phyloP scores from a whole-genome alignment of 371 early-diverging fungal species.

The Lichtheimia ramosa region DNA sequence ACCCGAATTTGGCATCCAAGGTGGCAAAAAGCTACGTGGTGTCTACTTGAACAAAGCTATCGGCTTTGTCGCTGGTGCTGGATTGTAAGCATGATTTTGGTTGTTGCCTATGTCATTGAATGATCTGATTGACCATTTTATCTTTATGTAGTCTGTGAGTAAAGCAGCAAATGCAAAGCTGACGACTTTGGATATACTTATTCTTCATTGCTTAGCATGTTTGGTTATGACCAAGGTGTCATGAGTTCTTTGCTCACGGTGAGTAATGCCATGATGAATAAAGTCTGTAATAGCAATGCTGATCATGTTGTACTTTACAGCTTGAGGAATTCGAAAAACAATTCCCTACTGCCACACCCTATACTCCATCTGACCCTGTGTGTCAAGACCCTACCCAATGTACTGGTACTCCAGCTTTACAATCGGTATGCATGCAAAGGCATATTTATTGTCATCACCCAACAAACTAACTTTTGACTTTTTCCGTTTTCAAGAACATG shows the following conservation, averaged over 20 bases:
- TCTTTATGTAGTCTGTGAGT: slow-evolving; percentile 1
- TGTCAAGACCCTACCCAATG: slow-evolving; percentile 8
- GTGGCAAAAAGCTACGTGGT: slow-evolving; percentile 13
- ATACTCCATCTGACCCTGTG: slow-evolving; percentile 7
- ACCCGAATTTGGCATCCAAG: slow-evolving; percentile 9
- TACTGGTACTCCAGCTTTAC: slow-evolving; percentile 15
- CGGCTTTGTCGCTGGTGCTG: slow-evolving; percentile 13
- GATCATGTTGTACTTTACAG: neutral
- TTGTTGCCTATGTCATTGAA: neutral
- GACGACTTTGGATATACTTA: neutral
- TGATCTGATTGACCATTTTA: neutral
- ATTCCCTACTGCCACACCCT: slow-evolving; percentile 17
- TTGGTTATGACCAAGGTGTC: slow-evolving; percentile 22
- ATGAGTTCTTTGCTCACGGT: slow-evolving; percentile 20
- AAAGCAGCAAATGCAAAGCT: neutral
- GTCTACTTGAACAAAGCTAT: slow-evolving; percentile 7
- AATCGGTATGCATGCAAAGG: slow-evolving; percentile 10
- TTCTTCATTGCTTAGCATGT: slow-evolving; percentile 6
- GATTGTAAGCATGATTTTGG: slow-evolving; percentile 10
- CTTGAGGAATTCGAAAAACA: slow-evolving; percentile 13
- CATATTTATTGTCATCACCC: neutral
- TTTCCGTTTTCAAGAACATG: slow-evolving; percentile 14
- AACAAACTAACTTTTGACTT: neutral
- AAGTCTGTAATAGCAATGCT: neutral
- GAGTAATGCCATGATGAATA: neutral